Evolutionary conservation across 2,329 filamentous ascomycete genomes (phyloP), one percentile per base, ranked within the genome.

Genomic region (Xylaria polymorpha): DNA sequence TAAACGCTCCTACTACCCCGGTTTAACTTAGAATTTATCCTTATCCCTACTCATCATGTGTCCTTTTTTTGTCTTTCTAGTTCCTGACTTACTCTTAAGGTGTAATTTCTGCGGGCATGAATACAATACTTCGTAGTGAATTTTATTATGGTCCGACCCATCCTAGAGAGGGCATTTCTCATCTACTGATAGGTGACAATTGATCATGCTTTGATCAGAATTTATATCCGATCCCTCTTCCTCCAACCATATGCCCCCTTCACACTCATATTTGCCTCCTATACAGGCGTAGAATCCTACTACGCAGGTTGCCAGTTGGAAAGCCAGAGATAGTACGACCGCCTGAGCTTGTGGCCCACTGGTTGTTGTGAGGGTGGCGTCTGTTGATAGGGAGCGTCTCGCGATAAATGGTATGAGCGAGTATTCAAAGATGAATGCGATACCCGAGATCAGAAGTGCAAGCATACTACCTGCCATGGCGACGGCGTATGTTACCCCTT

Each of bases 241-340:
- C 7, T 25, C 55, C 20, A 65, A 29, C 41, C 20, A 32, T 3
- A 60, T 61, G 46, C 35, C 57, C 4, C 61, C 64, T 20, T 73
- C 71, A 37, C 70, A 71, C 0, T 50, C 29, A n/a, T 70, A 68
- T 35, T 71, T 68, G 14, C 67, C 71, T 5, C 71, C 71, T 18
- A 73, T 73, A 20, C 60, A 70, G 15, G 46, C 59, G 29, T 71
- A 73, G 32, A 73, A 73, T 18, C 64, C 65, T 1, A 72, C 51
- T 1, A 48, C 43, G 41, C 63, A 68, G 1, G 67, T 69, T 8
- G 46, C 46, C 3, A 68, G n/a, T 35, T 71, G 67, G 29, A 51
- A 44, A 3, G 44, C 18, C 12, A 68, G 9, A 18, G 67, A 62
- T 18, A 48, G 7, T 4, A 44, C 20, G n/a, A 57, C 32, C 4